A percentile compares a stretch with the other conserved stretches of the same genome.
Conservation (phyloP, 495 filamentous ascomycete species). For the Geopyxis carbonaria region DNA sequence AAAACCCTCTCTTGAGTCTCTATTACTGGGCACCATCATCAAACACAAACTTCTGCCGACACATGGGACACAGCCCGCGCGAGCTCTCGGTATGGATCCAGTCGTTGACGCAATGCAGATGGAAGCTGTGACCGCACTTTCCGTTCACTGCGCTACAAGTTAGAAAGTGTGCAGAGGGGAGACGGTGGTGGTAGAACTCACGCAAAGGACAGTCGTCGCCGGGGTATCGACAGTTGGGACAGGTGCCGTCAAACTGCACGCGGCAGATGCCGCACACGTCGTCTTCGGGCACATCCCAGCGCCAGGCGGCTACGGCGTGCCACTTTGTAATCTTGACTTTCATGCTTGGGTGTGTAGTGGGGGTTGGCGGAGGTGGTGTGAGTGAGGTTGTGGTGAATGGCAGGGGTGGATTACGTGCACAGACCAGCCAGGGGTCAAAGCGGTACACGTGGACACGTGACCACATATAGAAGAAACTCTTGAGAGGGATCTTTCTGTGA, state of each 20-base stretch:
- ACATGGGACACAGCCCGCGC: slow-evolving; percentile 95
- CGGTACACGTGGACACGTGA: too few relatives aligned
- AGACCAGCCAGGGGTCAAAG: too few relatives aligned
- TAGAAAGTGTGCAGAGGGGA: background rate
- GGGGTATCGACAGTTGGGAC: slow-evolving; percentile 92
- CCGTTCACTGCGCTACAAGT: slow-evolving; percentile 51
- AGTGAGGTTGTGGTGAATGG: slow-evolving; percentile 1
- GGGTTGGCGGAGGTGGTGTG: slow-evolving; percentile 3
- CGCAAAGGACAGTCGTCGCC: slow-evolving; percentile 86
- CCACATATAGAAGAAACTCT: too few relatives aligned
- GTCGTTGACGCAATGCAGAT: slow-evolving; percentile 92
- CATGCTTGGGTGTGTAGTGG: too few relatives aligned
- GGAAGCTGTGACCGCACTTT: slow-evolving; percentile 91
- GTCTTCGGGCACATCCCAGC: slow-evolving; percentile 94
- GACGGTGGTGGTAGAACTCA: slow-evolving; percentile 33
- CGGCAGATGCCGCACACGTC: slow-evolving; percentile 98
- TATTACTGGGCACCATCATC: background rate
- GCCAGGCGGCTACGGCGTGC: slow-evolving; percentile 89
- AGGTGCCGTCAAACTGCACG: slow-evolving; percentile 92
- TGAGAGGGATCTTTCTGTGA: too few relatives aligned
- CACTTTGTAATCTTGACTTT: slow-evolving; percentile 86
- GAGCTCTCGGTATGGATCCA: slow-evolving; percentile 93
- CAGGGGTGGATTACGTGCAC: background rate
- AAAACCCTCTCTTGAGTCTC: slow-evolving; percentile 2
- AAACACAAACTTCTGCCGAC: slow-evolving; percentile 49